A percentile compares a stretch with the other conserved stretches of the same genome.
These are phyloP conservation scores for Picea engelmannii DNA, from an alignment of 83 land plant genomes.

Conservation along the genomic window DNA sequence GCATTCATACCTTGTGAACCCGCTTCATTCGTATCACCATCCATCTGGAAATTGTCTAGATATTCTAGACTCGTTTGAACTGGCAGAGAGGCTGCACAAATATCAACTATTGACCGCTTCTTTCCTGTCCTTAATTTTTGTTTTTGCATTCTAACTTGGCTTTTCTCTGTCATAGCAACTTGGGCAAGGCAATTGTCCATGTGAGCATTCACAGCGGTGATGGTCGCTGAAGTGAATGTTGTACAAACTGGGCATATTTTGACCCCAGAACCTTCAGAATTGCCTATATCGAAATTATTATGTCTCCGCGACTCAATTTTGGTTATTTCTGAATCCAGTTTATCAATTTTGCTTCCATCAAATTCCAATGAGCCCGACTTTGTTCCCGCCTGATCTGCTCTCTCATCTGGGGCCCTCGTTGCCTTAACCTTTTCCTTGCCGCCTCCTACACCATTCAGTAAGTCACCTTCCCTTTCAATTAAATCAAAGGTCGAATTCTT, in stretches of 20 bases:
- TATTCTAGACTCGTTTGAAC: not conserved
- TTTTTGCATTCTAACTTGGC: conserved; percentile 16
- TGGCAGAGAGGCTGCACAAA: conserved; percentile 39
- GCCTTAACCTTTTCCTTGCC: not conserved
- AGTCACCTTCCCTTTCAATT: not conserved
- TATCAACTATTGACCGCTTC: conserved; percentile 56
- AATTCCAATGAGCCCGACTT: not conserved
- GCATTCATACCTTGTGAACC: not conserved
- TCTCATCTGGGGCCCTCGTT: not conserved
- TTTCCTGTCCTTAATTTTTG: conserved; percentile 52
- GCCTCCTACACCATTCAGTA: not conserved
- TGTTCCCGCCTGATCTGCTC: not conserved
- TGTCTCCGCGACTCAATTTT: not conserved
- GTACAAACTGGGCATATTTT: conserved; percentile 74
- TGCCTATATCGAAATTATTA: not conserved
- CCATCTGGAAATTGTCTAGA: not conserved
- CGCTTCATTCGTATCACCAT: not conserved
- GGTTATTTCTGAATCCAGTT: not conserved
- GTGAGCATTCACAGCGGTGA: conserved; percentile 76
- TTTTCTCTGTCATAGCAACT: conserved; percentile 27
- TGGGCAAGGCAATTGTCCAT: conserved; percentile 67
- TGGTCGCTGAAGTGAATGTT: conserved; percentile 52
- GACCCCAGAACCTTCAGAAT: not conserved
- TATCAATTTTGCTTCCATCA: not conserved
- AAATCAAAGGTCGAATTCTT: not conserved